Conservation (phyloP, 371 early-diverging fungal species). For the Mucor lusitanicus region DNA sequence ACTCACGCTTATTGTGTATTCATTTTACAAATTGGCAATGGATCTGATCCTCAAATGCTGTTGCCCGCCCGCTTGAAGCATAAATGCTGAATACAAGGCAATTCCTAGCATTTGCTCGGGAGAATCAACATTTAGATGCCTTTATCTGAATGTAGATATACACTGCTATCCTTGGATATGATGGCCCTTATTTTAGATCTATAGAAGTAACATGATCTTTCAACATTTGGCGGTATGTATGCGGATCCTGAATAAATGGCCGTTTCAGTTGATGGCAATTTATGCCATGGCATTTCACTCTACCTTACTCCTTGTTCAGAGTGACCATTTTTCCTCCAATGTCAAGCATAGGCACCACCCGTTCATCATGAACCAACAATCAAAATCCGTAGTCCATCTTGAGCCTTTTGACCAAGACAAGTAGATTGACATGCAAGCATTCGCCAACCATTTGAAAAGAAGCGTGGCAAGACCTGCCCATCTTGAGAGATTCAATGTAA, state of each 20-base stretch:
- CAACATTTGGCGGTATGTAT: neutral
- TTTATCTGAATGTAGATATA: neutral
- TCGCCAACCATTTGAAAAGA: slow-evolving; percentile 7
- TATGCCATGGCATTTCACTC: too few relatives aligned
- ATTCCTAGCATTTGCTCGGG: too few relatives aligned
- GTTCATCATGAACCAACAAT: neutral
- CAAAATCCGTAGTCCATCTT: neutral
- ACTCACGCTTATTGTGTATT: neutral
- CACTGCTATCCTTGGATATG: neutral
- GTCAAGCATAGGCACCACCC: neutral
- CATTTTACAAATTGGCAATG: neutral
- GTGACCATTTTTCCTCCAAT: neutral
- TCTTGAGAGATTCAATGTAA: neutral
- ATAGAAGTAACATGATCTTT: neutral
- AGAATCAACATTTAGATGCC: neutral
- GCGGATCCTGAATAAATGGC: neutral
- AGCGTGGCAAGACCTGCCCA: neutral
- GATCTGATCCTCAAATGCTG: neutral
- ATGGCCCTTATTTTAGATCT: too few relatives aligned
- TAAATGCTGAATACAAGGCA: too few relatives aligned
- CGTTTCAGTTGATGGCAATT: neutral
- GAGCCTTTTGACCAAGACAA: neutral
- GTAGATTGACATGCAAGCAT: slow-evolving; percentile 5
- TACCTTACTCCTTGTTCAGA: neutral
- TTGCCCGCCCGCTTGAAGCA: too few relatives aligned